A percentile compares a stretch with the other conserved stretches of the same genome.
phyloP scores from a whole-genome alignment of 768 basidiomycete genomes.

The Chiua virens region DNA sequence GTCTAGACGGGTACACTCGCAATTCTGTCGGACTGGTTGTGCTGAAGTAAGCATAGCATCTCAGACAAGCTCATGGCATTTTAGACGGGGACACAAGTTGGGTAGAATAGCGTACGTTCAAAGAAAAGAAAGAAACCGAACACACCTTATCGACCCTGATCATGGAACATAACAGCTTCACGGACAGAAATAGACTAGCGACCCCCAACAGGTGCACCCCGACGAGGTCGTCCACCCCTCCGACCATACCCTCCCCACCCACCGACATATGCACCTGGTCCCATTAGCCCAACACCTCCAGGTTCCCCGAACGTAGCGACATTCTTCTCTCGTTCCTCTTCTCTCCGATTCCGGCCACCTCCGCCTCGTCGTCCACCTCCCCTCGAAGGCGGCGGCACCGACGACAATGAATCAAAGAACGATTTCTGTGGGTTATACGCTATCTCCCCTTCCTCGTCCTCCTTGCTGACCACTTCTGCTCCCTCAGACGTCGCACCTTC shows the following conservation, averaged over 20 bases:
- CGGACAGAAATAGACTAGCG: slow-evolving; percentile 18
- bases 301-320: slow-evolving; percentile 88
- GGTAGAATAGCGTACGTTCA: slow-evolving; percentile 7
- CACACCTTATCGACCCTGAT: neutral
- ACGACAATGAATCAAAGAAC: slow-evolving; percentile 74
- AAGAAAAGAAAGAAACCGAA: neutral
- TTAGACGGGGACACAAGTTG: slow-evolving; percentile 13
- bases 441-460: slow-evolving; percentile 38
- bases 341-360: slow-evolving; percentile 65
- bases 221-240: slow-evolving; percentile 44
- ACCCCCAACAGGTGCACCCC: slow-evolving; percentile 19
- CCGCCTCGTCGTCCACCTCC: slow-evolving; percentile 45
- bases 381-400: slow-evolving; percentile 29
- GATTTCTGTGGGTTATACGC: slow-evolving; percentile 79
- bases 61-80: neutral
- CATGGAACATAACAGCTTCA: neutral
- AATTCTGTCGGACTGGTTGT: no score
- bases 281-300: slow-evolving; percentile 74
- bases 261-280: slow-evolving; percentile 76
- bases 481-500: slow-evolving; percentile 32
- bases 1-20: no score
- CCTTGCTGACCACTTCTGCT: slow-evolving; percentile 28
- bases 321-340: slow-evolving; percentile 83
- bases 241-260: slow-evolving; percentile 74
- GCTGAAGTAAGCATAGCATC: no score